Percentiles rank a stretch among this genome's conserved stretches.
Evolutionary conservation across 441 rosid species (phyloP).

Genomic region (Gossypium schwendimanii): DNA sequence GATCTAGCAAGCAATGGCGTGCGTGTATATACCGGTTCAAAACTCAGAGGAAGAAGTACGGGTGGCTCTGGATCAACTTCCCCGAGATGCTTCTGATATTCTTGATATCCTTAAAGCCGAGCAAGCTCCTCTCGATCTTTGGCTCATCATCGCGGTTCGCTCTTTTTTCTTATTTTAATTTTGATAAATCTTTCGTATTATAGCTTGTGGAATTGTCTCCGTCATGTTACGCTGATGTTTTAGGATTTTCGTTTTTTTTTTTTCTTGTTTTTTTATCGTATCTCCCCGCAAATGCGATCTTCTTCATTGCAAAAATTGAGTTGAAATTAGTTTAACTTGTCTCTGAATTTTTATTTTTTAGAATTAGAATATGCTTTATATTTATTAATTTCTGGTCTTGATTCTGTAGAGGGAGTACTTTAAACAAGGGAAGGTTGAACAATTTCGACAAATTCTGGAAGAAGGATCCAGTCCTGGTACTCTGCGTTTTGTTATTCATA

Average conservation of each 20-base stretch:
- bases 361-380: not conserved
- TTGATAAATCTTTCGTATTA: not conserved
- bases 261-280: not conserved
- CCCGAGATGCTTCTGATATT: constrained; percentile 91
- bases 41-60: constrained; percentile 96
- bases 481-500: not conserved
- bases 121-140: constrained; percentile 91
- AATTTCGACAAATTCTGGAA: constrained; percentile 86
- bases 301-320: not conserved
- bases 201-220: not conserved
- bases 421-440: constrained; percentile 88
- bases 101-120: constrained; percentile 98
- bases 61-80: constrained; percentile 91
- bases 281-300: not conserved
- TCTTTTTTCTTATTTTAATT: not conserved
- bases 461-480: constrained; percentile 98
- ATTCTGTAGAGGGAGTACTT: constrained; percentile 83
- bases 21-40: constrained; percentile 90
- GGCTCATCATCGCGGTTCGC: constrained; percentile 90
- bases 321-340: constrained; percentile 3
- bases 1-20: constrained; percentile 48
- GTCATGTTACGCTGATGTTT: not conserved
- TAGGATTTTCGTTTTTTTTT: not conserved
- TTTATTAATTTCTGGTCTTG: not conserved
- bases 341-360: not conserved